phyloP scores from a whole-genome alignment of 2,329 filamentous ascomycete species.

The Nothophoma quercina region DNA sequence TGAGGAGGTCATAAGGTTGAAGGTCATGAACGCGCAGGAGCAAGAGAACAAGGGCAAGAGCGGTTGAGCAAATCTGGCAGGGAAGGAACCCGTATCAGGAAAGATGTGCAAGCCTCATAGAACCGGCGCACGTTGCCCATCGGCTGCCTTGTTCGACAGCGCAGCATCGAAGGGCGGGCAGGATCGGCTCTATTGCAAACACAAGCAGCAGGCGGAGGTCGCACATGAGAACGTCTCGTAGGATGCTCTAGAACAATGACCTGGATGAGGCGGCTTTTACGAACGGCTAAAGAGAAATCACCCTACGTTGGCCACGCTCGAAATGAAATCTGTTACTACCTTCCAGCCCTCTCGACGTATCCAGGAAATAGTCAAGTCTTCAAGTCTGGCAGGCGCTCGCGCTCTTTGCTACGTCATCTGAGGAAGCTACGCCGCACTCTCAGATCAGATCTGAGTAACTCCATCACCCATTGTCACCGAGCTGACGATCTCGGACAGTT shows the following conservation, averaged over 20 bases:
- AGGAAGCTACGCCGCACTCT: too few species aligned
- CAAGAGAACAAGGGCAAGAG: conserved; percentile 34
- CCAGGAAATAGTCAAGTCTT: too few species aligned
- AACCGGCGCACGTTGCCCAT: background rate
- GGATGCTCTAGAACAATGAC: background rate
- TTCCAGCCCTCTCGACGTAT: too few species aligned
- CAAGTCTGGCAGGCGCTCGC: too few species aligned
- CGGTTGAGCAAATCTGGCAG: conserved; percentile 19
- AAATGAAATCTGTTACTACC: too few species aligned
- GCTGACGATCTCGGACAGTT: conserved; percentile 37
- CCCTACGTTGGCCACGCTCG: too few species aligned
- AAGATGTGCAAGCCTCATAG: background rate
- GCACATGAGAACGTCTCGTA: too few species aligned
- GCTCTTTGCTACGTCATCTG: too few species aligned
- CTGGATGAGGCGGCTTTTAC: too few species aligned
- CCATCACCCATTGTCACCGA: conserved; percentile 4
- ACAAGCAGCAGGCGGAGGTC: too few species aligned
- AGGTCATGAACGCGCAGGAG: conserved; percentile 47
- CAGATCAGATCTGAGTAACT: background rate
- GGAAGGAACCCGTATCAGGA: background rate
- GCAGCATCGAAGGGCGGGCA: background rate
- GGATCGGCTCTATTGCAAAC: background rate
- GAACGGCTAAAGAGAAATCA: too few species aligned
- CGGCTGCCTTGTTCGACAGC: background rate
- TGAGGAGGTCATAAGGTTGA: conserved; percentile 71